phyloP scores from a whole-genome alignment of 1,284 basidiomycete species.

The Cutaneotrichosporon sp. region DNA sequence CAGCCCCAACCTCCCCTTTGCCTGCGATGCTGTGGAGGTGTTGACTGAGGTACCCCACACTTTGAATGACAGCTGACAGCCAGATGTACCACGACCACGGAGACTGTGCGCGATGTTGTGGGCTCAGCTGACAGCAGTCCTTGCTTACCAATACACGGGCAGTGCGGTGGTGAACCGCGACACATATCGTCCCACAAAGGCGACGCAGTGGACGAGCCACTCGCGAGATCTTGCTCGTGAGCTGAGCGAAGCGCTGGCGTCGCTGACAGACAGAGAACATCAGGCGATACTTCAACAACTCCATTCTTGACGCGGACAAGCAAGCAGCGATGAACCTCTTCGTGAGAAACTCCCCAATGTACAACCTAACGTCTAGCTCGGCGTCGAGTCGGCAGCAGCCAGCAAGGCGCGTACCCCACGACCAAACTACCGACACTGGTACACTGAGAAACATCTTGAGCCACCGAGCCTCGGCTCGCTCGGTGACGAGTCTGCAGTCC shows the following conservation, averaged over 20 bases:
- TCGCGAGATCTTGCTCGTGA: slow-evolving; percentile 87
- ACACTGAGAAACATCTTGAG: slow-evolving; percentile 67
- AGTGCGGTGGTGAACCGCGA: slow-evolving; percentile 96
- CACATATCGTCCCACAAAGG: slow-evolving; percentile 78
- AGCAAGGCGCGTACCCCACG: slow-evolving; percentile 27
- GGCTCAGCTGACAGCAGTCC: slow-evolving; percentile 59
- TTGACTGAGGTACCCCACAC: slow-evolving; percentile 67
- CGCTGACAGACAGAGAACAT: slow-evolving; percentile 67
- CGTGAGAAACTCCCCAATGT: slow-evolving; percentile 34
- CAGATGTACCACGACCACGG: slow-evolving; percentile 96
- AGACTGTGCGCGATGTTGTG: slow-evolving; percentile 65
- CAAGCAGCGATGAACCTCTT: slow-evolving; percentile 97
- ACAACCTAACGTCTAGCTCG: slow-evolving; percentile 58
- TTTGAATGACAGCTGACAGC: not conserved
- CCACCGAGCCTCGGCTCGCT: slow-evolving; percentile 53
- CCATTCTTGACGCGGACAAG: slow-evolving; percentile 92
- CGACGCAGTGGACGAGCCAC: slow-evolving; percentile 97
- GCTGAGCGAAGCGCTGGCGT: not conserved
- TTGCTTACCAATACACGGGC: slow-evolving; percentile 95
- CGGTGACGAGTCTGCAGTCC: slow-evolving; percentile 33
- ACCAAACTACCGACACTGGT: slow-evolving; percentile 68
- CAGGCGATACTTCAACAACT: slow-evolving; percentile 93
- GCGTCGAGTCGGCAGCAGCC: slow-evolving; percentile 59
- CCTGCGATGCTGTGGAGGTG: slow-evolving; percentile 95
- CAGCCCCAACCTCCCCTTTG: slow-evolving; percentile 79